Conservation (phyloP, 441 rosid genomes). For the Corymbia calophylla region DNA sequence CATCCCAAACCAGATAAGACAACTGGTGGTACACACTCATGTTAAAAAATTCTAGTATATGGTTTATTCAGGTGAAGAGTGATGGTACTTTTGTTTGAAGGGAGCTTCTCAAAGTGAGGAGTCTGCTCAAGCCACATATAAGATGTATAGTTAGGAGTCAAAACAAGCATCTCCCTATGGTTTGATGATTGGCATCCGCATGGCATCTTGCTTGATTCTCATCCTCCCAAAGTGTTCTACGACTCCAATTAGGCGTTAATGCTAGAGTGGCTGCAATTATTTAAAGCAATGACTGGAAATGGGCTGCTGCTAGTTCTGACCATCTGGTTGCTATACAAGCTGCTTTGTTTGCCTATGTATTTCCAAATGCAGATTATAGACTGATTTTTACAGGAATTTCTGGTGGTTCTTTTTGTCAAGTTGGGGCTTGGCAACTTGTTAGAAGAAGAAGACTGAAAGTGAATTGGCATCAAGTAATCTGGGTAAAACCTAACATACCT, state of each 20-base stretch:
- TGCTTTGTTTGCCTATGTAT: neutral
- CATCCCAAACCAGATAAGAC: neutral
- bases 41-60: neutral
- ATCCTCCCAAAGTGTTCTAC: neutral
- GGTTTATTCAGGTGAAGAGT: neutral
- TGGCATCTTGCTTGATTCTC: neutral
- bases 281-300: neutral
- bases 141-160: neutral
- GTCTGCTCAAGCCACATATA: neutral
- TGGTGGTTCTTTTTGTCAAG: neutral
- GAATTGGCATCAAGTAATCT: neutral
- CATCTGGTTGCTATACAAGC: neutral
- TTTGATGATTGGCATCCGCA: neutral
- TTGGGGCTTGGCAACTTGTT: neutral
- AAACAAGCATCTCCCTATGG: neutral
- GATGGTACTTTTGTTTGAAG: neutral
- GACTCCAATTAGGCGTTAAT: neutral
- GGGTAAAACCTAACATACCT: neutral
- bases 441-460: neutral
- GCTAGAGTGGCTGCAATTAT: neutral
- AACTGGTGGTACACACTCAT: neutral
- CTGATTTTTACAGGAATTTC: neutral
- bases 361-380: neutral
- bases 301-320: neutral
- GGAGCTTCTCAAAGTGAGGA: neutral